Evolutionary conservation across 2,329 filamentous ascomycete genomes (phyloP).

Genomic region (Talaromyces albobiverticillius): DNA sequence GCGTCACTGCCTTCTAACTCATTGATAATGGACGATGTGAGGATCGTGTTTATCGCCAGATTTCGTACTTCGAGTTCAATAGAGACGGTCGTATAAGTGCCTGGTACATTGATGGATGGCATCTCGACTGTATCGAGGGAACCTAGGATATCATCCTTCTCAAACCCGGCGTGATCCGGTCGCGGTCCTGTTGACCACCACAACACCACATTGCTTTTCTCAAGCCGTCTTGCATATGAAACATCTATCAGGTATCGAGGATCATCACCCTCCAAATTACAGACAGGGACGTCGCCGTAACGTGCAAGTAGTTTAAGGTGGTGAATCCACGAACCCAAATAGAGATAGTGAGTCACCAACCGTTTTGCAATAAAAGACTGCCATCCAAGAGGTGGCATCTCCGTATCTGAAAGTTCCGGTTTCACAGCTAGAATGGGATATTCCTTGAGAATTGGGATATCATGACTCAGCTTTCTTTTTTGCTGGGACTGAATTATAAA

Average conservation of each 20-base stretch:
- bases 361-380: constrained; percentile 83
- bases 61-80: constrained; percentile 94
- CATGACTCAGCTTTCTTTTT: constrained; percentile 73
- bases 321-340: constrained; percentile 86
- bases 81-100: constrained; percentile 92
- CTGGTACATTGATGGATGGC: constrained; percentile 89
- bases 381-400: constrained; percentile 89
- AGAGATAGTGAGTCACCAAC: constrained; percentile 84
- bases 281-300: constrained; percentile 91
- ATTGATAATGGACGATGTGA: constrained; percentile 94
- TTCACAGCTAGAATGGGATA: constrained; percentile 80
- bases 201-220: constrained; percentile 87
- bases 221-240: constrained; percentile 83
- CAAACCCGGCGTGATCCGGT: constrained; percentile 93
- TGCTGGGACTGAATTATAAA: constrained; percentile 90
- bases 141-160: constrained; percentile 83
- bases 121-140: constrained; percentile 84
- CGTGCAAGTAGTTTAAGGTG: constrained; percentile 83
- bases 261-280: constrained; percentile 92
- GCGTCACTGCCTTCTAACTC: constrained; percentile 89
- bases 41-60: constrained; percentile 93
- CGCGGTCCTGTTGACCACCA: constrained; percentile 92
- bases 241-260: constrained; percentile 94
- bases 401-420: constrained; percentile 78
- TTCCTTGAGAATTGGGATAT: constrained; percentile 78